Base-by-base conservation (phyloP, 495 filamentous ascomycete species). In the Annulohypoxylon moriforme region DNA sequence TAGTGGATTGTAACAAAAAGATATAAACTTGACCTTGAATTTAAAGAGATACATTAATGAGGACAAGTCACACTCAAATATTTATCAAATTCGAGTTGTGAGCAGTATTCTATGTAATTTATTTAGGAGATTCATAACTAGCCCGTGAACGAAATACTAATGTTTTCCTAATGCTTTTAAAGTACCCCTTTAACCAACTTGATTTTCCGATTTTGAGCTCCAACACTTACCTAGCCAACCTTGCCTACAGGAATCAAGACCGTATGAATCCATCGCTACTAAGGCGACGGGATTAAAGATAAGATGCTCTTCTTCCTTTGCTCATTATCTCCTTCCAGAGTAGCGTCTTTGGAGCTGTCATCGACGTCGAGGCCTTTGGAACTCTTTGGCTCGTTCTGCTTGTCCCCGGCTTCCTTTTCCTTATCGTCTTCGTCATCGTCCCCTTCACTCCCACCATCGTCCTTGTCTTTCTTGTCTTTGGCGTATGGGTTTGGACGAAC, bases 301-400 rank as follows among this genome's bases (percentile, higher is more conserved):
- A 78, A 50, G 49, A 78, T 78, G 47, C 76, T 79, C 64, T 78
- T 73, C 69, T 75, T 74, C 36, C 64, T 69, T 67, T 69, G 72
- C 18, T 72, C 71, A 29, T 53, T 22, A n/a, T 71, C 56, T 0
- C 75, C 79, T 64, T 78, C 76, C 11, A 81, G 62, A 10, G 79
- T 80, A 13, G 82, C 81, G 66, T 84, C 82, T 69, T 84, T 84
- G 44, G 81, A 80, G 46, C 81, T 84, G 49, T 85, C 83, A 69
- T 85, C 83, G 31, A 85, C 69, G 68, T 85, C 83, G 63, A 85
- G 62, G 24, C 84, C 81, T 70, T 78, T 78, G 20, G 75, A 75
- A 59, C 77, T 75, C 57, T 81, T 77, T 55, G 55, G 50, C 38
- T 68, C 72, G 34, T 74, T 69, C 36, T 73, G 68, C 56, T 61